Evolutionary conservation across 352 stramenopile genomes (phyloP).

Genomic region (Pythium aristosporum): DNA sequence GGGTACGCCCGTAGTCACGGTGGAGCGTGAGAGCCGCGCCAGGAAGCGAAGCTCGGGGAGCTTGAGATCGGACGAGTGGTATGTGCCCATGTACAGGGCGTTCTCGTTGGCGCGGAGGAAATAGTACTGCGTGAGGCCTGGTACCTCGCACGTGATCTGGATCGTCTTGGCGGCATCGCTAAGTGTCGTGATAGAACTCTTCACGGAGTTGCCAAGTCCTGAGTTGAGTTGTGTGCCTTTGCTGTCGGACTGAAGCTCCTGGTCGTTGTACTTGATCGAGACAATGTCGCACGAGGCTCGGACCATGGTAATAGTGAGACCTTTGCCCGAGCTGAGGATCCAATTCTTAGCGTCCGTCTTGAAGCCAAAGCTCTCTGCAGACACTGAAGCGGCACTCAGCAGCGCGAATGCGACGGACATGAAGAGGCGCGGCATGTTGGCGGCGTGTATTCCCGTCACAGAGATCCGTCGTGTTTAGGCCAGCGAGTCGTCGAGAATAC

Average conservation of each 20-base stretch:
- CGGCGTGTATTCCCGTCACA: too few relatives aligned
- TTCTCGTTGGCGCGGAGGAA: constrained; percentile 55
- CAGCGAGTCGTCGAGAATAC: too few relatives aligned
- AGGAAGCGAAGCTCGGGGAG: constrained; percentile 51
- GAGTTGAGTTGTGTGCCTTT: constrained; percentile 46
- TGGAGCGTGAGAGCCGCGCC: constrained; percentile 35
- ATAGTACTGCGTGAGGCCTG: constrained; percentile 49
- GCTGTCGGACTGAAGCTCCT: constrained; percentile 45
- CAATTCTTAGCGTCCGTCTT: constrained; percentile 30
- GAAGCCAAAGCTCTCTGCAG: constrained; percentile 1
- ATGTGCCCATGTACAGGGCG: constrained; percentile 54
- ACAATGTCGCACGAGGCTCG: constrained; percentile 41
- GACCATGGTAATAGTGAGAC: constrained; percentile 35
- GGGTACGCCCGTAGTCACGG: constrained; percentile 35
- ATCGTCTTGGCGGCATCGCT: constrained; percentile 36
- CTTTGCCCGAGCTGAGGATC: constrained; percentile 34
- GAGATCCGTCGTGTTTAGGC: too few relatives aligned
- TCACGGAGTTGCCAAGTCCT: constrained; percentile 28
- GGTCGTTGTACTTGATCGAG: constrained; percentile 47
- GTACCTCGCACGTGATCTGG: constrained; percentile 37
- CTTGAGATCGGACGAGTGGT: constrained; percentile 35
- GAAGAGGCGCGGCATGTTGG: neutral
- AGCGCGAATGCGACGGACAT: neutral
- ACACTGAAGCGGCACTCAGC: neutral
- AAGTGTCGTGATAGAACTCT: constrained; percentile 33